Conservation (phyloP, 2,329 filamentous ascomycete species). For the Dothidotthia symphoricarpi region DNA sequence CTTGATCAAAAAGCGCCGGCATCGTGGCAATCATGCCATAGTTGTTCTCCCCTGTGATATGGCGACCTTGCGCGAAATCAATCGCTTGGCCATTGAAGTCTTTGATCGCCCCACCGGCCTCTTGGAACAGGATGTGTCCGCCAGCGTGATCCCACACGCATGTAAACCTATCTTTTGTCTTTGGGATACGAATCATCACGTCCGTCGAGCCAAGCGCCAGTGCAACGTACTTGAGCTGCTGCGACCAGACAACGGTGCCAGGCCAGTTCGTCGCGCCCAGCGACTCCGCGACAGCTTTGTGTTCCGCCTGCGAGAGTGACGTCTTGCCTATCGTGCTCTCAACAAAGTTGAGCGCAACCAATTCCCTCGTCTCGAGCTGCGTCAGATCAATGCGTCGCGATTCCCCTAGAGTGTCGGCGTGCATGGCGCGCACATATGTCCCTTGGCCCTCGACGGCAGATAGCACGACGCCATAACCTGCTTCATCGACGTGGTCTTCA, state of each 20-base stretch:
- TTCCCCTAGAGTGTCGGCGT: conserved; percentile 33
- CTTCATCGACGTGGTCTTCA: conserved; percentile 44
- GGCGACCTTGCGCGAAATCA: conserved; percentile 45
- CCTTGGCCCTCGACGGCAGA: conserved; percentile 51
- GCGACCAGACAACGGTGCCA: conserved; percentile 52
- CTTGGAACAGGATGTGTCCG: conserved; percentile 52
- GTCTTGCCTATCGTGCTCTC: conserved; percentile 46
- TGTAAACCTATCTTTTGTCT: conserved; percentile 45
- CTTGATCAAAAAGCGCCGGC: conserved; percentile 26
- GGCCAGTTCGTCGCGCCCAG: conserved; percentile 47
- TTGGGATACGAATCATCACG: conserved; percentile 51
- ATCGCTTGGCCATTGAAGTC: conserved; percentile 53
- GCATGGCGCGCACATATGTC: conserved; percentile 43
- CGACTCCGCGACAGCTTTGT: conserved; percentile 36
- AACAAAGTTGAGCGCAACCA: conserved; percentile 45
- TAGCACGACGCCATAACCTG: conserved; percentile 46
- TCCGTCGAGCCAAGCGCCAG: conserved; percentile 52
- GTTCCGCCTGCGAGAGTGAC: conserved; percentile 40
- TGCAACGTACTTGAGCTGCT: conserved; percentile 56
- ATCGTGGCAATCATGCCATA: conserved; percentile 38
- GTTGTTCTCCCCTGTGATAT: conserved; percentile 33
- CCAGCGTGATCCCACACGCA: conserved; percentile 59
- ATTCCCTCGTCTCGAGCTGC: conserved; percentile 22
- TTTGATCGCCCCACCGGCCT: conserved; percentile 52
- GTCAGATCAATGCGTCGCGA: conserved; percentile 31